Evolutionary conservation across 2,329 filamentous ascomycete genomes (phyloP).

Genomic region (Hymenoscyphus repandus): DNA sequence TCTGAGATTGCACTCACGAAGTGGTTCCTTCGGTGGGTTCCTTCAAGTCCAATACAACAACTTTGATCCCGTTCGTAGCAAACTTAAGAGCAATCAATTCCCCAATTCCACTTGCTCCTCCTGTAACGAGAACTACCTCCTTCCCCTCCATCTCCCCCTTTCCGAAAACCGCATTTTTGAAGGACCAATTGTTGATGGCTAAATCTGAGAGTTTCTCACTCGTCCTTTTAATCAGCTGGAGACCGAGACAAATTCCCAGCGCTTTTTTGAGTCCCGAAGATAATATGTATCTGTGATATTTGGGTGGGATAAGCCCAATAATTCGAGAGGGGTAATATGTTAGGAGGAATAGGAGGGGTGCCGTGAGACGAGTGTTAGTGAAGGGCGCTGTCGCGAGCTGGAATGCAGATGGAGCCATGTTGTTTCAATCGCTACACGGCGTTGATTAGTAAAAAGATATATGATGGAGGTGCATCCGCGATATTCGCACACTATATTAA

Average conservation of each 20-base stretch:
- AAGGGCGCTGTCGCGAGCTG: no score
- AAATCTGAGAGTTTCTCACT: slow-evolving; percentile 47
- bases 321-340: slow-evolving; percentile 25
- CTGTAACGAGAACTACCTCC: slow-evolving; percentile 69
- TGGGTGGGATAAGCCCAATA: slow-evolving; percentile 15
- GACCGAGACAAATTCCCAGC: slow-evolving; percentile 36
- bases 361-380: slow-evolving; percentile 8
- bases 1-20: slow-evolving; percentile 35
- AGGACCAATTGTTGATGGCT: slow-evolving; percentile 41
- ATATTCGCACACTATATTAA: no score
- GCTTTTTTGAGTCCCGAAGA: slow-evolving; percentile 16
- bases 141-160: slow-evolving; percentile 54
- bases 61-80: slow-evolving; percentile 58
- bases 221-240: slow-evolving; percentile 44
- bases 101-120: slow-evolving; percentile 70
- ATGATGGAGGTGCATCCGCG: no score
- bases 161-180: slow-evolving; percentile 47
- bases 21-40: slow-evolving; percentile 58
- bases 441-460: no score
- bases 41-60: slow-evolving; percentile 71
- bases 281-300: slow-evolving; percentile 14
- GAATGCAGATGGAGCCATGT: no score
- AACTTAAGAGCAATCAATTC: slow-evolving; percentile 59
- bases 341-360: slow-evolving; percentile 19
- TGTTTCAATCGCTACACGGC: no score